phyloP scores from a whole-genome alignment of 495 filamentous ascomycete genomes.

The Annulohypoxylon maeteangense region DNA sequence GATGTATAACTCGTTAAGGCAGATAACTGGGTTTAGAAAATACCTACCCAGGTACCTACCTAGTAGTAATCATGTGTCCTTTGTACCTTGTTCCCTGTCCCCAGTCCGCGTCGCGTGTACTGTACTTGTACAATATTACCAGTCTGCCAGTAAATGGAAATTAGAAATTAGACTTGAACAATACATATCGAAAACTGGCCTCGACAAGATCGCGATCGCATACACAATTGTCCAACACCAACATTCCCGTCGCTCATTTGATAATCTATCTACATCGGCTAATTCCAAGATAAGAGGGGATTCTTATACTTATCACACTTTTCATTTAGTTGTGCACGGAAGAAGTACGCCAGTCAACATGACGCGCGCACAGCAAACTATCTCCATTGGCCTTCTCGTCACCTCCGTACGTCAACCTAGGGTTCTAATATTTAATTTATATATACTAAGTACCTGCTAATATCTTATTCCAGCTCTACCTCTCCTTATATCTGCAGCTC shows the following conservation, averaged over 20 bases:
- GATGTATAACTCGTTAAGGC: neutral
- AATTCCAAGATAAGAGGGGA: neutral
- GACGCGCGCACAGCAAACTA: conserved; percentile 94
- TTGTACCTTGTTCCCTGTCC: too few species aligned
- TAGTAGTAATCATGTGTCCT: too few species aligned
- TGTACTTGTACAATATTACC: too few species aligned
- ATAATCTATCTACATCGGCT: neutral
- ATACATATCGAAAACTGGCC: neutral
- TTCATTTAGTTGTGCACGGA: neutral
- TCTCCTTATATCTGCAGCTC: conserved; percentile 83
- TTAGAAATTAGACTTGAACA: conserved; percentile 1
- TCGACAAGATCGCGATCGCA: conserved; percentile 10
- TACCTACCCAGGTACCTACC: too few species aligned
- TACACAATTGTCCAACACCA: neutral
- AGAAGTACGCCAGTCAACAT: conserved; percentile 58
- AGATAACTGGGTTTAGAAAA: too few species aligned
- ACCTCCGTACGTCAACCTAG: conserved; percentile 72
- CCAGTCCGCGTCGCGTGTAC: conserved; percentile 24
- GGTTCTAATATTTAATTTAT: neutral
- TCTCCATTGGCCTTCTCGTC: conserved; percentile 85
- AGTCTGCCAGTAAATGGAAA: neutral
- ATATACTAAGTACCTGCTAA: conserved; percentile 3
- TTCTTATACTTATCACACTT: neutral
- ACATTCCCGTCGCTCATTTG: conserved; percentile 31
- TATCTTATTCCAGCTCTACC: conserved; percentile 73